Evolutionary conservation across 371 early-diverging fungal genomes (phyloP), one percentile per base, ranked within the genome.

Genomic region (Syncephalastrum racemosum): DNA sequence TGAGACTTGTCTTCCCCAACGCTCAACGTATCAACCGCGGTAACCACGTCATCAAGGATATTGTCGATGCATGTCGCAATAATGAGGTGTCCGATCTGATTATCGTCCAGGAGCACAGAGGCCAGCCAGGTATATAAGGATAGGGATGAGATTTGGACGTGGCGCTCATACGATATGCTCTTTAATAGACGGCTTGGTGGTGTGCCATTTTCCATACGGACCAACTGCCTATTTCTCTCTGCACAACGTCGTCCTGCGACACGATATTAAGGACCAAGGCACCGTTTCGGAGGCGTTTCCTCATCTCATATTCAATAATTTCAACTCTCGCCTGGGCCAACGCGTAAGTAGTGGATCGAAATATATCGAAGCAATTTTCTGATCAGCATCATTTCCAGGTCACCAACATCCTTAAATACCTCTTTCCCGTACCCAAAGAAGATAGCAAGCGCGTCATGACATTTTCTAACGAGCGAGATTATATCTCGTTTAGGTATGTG

Each of bases 11-110:
- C 18, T 89, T 99, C 60, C 99, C 99, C 42, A 97, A 97, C 73
- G 91, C 98, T 43, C 96, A 97, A 67, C 87, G 97, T 66, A 93
- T 99, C 66, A 98, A 99, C 73, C 89, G 99, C 67, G 99, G 99
- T 75, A 90, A 90, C 66, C 95, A 97, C 70, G 94, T 96, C 27
- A 90, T 98, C 68, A 88, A 93, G 61, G 98, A 99, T 58, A 85
- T 98, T 62, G 95, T 95, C 13, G 95, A 95, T 52, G 94, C 96
- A 1, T 98, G 99, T 73, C 79, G 88, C 71, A 77, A 90, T 27
- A 96, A 97, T 70, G 96, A 95, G 51, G 96, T 97, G 40, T 95
- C 99, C 12, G 98, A 99, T 72, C 71, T 99, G 47, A 84, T 99
- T 62, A 93, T 99, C 54, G 64, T 99, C 31, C 96, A 98, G 70